Evolutionary conservation across 352 stramenopile species (phyloP).

Genomic region (Phytophthora fragariae): DNA sequence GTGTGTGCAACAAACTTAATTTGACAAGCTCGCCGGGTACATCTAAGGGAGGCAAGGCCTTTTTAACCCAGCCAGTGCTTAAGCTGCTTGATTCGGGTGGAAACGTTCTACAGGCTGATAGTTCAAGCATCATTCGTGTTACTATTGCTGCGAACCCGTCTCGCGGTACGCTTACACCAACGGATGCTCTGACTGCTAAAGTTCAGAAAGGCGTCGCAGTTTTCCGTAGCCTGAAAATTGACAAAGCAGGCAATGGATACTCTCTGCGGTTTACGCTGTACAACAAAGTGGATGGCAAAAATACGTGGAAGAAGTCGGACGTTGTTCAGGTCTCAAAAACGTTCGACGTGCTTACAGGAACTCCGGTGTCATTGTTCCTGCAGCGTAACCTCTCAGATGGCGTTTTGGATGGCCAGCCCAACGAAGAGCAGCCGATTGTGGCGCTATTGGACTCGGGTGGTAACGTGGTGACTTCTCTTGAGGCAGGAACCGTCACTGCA

Average conservation of each 20-base stretch:
- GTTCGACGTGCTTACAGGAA: slow-evolving; percentile 68
- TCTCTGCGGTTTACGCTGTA: slow-evolving; percentile 75
- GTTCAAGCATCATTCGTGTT: slow-evolving; percentile 68
- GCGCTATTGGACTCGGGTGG: slow-evolving; percentile 69
- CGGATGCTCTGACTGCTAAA: slow-evolving; percentile 43
- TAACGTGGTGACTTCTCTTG: slow-evolving; percentile 66
- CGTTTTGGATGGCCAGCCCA: slow-evolving; percentile 81
- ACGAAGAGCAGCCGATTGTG: slow-evolving; percentile 71
- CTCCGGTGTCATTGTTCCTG: slow-evolving; percentile 55
- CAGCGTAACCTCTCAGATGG: slow-evolving; percentile 66
- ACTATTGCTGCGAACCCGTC: slow-evolving; percentile 81
- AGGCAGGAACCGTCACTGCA: slow-evolving; percentile 55
- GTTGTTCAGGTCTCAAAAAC: slow-evolving; percentile 66
- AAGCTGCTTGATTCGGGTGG: slow-evolving; percentile 80
- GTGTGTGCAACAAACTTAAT: slow-evolving; percentile 60
- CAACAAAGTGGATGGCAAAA: slow-evolving; percentile 48
- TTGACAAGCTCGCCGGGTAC: slow-evolving; percentile 47
- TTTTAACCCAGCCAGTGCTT: slow-evolving; percentile 78
- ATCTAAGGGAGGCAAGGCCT: slow-evolving; percentile 74
- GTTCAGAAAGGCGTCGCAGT: slow-evolving; percentile 65
- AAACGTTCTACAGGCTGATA: slow-evolving; percentile 73
- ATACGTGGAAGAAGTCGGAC: slow-evolving; percentile 49
- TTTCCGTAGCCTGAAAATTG: slow-evolving; percentile 80
- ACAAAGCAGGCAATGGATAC: slow-evolving; percentile 80
- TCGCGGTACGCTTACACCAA: slow-evolving; percentile 52